A percentile compares a stretch with the other conserved stretches of the same genome.
Evolutionary conservation across 78 protist genomes (phyloP).

Genomic region (Trichosphaerium sp.): DNA sequence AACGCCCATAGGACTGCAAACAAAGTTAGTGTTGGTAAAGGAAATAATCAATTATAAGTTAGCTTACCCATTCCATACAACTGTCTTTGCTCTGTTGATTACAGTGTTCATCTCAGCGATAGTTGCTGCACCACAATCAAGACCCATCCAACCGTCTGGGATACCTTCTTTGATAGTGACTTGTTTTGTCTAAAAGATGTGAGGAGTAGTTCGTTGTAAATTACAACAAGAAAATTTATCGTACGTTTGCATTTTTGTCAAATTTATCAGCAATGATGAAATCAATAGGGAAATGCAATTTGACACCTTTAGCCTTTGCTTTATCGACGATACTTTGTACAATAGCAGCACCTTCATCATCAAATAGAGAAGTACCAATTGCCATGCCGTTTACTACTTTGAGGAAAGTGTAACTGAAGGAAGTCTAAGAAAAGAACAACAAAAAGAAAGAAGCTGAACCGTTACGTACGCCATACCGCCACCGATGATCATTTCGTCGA

Average conservation of each 20-base stretch:
- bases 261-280: conserved; percentile 74
- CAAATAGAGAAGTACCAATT: conserved; percentile 76
- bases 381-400: conserved; percentile 49
- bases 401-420: conserved; percentile 93
- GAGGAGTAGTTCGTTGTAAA: background rate
- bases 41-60: background rate
- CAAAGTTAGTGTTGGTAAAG: background rate
- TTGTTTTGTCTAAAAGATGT: background rate
- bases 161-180: conserved; percentile 71
- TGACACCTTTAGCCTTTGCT: conserved; percentile 74
- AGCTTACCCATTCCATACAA: conserved; percentile 92
- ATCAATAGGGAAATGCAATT: conserved; percentile 83
- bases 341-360: conserved; percentile 70
- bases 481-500: conserved; percentile 91
- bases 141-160: conserved; percentile 94
- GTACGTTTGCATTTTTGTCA: conserved; percentile 38
- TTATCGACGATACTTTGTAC: conserved; percentile 61
- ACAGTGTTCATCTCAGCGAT: conserved; percentile 29
- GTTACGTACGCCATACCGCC: conserved; percentile 99
- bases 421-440: no score
- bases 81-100: conserved; percentile 55
- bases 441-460: no score
- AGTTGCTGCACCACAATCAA: conserved; percentile 95
- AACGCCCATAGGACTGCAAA: conserved; percentile 87
- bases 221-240: background rate